phyloP scores from a whole-genome alignment of 2,329 filamentous ascomycete species.

The Pseudovirgaria hyperparasitica region DNA sequence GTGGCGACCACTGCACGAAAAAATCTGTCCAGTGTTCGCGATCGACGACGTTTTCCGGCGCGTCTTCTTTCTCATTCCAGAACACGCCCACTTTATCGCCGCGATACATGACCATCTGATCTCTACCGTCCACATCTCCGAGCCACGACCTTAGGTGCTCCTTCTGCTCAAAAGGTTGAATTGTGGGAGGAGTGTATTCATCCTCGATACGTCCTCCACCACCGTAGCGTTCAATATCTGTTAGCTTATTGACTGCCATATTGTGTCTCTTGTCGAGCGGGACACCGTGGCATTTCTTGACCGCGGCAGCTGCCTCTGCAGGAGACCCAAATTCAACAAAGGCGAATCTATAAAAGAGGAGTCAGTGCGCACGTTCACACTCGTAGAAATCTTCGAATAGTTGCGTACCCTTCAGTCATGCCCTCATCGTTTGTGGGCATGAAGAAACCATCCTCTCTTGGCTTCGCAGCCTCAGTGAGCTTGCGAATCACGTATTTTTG shows the following conservation, averaged over 20 bases:
- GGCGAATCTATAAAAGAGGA: conserved; percentile 54
- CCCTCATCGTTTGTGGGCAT: conserved; percentile 89
- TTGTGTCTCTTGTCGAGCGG: conserved; percentile 96
- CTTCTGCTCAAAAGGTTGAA: conserved; percentile 78
- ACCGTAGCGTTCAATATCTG: conserved; percentile 92
- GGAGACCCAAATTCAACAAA: conserved; percentile 94
- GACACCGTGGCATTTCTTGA: conserved; percentile 74
- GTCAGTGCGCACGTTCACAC: conserved; percentile 8
- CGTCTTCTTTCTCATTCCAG: conserved; percentile 96
- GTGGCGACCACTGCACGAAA: conserved; percentile 95
- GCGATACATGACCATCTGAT: conserved; percentile 92
- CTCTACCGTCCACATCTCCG: conserved; percentile 74
- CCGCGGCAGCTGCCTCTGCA: conserved; percentile 78
- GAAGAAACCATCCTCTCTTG: conserved; percentile 74
- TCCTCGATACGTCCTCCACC: conserved; percentile 89
- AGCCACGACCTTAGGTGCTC: conserved; percentile 93
- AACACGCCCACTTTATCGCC: conserved; percentile 86
- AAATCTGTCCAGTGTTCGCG: conserved; percentile 95
- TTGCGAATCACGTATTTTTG: conserved; percentile 94
- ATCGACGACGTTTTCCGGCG: conserved; percentile 79
- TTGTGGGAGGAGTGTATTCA: conserved; percentile 68
- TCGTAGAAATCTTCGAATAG: conserved; percentile 1
- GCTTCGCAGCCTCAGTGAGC: conserved; percentile 72
- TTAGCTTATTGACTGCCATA: conserved; percentile 92
- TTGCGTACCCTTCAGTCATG: conserved; percentile 66